Evolutionary conservation across 768 basidiomycete genomes (phyloP), one percentile per base, ranked within the genome.

Genomic region (Mycena metata): DNA sequence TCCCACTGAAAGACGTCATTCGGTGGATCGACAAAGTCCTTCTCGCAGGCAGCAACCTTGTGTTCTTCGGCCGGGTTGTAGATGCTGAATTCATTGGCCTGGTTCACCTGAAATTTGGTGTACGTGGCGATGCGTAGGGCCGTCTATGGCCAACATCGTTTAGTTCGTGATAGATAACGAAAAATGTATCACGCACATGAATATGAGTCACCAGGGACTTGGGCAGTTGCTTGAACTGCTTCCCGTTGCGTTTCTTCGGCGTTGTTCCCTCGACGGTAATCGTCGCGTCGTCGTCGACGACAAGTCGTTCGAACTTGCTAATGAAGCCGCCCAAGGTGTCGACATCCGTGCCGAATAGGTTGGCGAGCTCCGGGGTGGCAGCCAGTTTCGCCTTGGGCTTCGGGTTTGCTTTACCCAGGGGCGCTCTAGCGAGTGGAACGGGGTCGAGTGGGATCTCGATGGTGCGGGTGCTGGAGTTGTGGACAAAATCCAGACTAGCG

Each of bases 361-460:
- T 36, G 41, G 67, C 60, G 47, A 68, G 36, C 35, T 46, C 55
- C 41, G 65, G 42, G 17, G 51, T 21, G n/a, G n/a, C n/a, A n/a
- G n/a, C n/a, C n/a, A n/a, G n/a, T n/a, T 15, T 60, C 50, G 26
- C 39, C 54, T 60, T 43, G 24, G 36, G 36, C 36, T 17, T 19
- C 23, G 67, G 39, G 60, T 68, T 58, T 17, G 55, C 46, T 23
- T 50, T 24, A 23, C 42, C 7, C 36, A 41, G 45, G 50, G 59
- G 60, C 39, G 26, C 30, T 36, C 12, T 24, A 36, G 55, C 12
- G 49, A 62, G 42, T 47, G 46, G 39, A 26, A 58, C 36, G 39
- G 67, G 67, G 47, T 68, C 30, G 21, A 68, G 67, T 23, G 67
- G 67, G 42, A 68, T 68, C 42, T 68, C 10, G 46, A 68, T 51